Conservation (phyloP, 495 filamentous ascomycete genomes). For the Xylaria venustula region DNA sequence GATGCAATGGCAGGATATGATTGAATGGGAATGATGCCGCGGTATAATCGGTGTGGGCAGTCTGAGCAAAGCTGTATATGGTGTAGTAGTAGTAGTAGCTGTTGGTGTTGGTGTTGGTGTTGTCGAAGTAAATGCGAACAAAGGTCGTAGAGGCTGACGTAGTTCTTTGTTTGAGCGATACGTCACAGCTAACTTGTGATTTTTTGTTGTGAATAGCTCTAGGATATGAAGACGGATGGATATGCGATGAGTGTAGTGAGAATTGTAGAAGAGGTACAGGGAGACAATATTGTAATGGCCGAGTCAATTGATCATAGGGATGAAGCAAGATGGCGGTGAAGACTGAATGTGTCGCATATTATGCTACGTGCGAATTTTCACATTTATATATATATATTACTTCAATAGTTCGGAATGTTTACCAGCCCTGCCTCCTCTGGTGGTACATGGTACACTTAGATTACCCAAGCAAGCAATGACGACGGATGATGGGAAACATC, state of each 20-base stretch:
- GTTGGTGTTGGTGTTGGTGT: background rate
- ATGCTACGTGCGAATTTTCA: no score
- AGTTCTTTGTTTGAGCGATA: constrained; percentile 2
- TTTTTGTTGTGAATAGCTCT: background rate
- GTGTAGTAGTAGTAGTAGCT: background rate
- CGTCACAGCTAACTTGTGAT: background rate
- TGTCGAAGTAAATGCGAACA: background rate
- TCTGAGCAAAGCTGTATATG: background rate
- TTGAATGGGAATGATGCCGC: background rate
- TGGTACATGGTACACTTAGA: background rate
- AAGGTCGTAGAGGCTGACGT: background rate
- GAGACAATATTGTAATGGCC: background rate
- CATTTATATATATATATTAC: background rate
- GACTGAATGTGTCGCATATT: background rate
- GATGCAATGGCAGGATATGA: background rate
- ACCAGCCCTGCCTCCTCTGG: background rate
- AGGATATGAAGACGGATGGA: background rate
- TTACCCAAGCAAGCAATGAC: background rate
- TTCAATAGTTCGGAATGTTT: background rate
- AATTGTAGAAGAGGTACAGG: background rate
- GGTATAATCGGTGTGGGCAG: background rate
- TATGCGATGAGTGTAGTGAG: background rate
- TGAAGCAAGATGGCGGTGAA: background rate
- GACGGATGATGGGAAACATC: background rate
- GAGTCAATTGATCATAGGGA: background rate